Base-by-base conservation (phyloP, 345 rosid species). In the Turritis glabra region DNA sequence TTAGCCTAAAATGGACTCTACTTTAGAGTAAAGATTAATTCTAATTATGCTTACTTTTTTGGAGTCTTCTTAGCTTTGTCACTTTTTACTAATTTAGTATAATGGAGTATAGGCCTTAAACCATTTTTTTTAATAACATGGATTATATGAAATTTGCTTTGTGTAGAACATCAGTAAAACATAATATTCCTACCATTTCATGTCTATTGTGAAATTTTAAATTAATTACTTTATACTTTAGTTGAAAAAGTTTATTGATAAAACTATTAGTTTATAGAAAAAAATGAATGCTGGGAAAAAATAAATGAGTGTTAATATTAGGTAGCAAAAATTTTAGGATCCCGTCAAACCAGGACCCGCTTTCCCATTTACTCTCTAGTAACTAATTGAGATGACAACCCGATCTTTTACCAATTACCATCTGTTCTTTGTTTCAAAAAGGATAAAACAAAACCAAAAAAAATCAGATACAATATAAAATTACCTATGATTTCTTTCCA, bases 351-450 rank as follows among this genome's bases (percentile, higher is more conserved):
- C 59, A 73, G 55, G 71, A 30, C 64, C 58, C 59, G 18, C 50
- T 69, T 80, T n/a, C 5, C 59, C 58, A 69, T 54, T 69, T 55
- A 33, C 72, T 69, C 54, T 32, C 29, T 41, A 33, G 54, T 62
- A 72, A 61, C 61, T 62, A 33, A 51, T 62, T 62, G 61, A 72
- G 52, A 61, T 72, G 76, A 72, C 76, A 60, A 25, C 41, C 76
- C 52, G 37, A 8, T 26, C 43, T 61, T 35, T 60, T 72, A 61
- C 50, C 40, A 23, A 37, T 61, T 12, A 51, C 68, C 35, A 26
- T 51, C 5, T 48, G 23, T 50, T 50, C 33, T 53, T 4, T 40
- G 8, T 53, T 29, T 40, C 1, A 22, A 47, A 12, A 19, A n/a
- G n/a, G n/a, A n/a, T n/a, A n/a, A n/a, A n/a, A n/a, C n/a, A n/a